phyloP scores from a whole-genome alignment of 2,329 filamentous ascomycete species.

The Clarireedia sp. region DNA sequence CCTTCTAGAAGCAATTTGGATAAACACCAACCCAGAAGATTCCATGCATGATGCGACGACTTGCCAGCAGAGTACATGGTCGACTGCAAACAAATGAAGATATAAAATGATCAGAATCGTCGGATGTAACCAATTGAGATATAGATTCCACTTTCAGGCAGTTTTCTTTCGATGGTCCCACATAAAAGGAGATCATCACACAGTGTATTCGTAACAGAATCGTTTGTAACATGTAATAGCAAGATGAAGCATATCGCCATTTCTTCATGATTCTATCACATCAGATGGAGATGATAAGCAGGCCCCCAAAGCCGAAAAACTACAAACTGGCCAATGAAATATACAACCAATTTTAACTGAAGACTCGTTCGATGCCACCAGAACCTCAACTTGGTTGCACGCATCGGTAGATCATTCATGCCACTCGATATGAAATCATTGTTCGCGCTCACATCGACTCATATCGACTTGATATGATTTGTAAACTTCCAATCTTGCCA shows the following conservation, averaged over 20 bases:
- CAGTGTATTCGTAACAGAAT: background rate
- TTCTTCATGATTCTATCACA: too few relatives aligned
- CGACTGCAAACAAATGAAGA: background rate
- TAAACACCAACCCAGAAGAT: background rate
- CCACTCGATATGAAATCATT: background rate
- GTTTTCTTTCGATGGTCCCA: background rate
- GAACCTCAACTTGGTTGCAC: background rate
- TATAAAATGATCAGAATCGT: constrained; percentile 3
- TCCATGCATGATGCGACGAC: too few relatives aligned
- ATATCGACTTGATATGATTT: too few relatives aligned
- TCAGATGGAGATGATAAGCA: too few relatives aligned
- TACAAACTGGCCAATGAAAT: background rate
- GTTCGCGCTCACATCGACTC: background rate
- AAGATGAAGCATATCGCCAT: too few relatives aligned
- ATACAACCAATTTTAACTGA: too few relatives aligned
- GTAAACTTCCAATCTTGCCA: background rate
- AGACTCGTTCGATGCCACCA: background rate
- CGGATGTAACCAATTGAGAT: background rate
- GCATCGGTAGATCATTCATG: background rate
- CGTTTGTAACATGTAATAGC: too few relatives aligned
- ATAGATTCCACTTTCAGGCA: background rate
- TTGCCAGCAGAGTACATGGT: too few relatives aligned
- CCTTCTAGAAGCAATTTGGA: constrained; percentile 6
- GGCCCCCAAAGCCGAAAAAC: too few relatives aligned
- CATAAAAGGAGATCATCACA: background rate